Conservation (phyloP, 441 rosid species). For the Melastoma candidum region DNA sequence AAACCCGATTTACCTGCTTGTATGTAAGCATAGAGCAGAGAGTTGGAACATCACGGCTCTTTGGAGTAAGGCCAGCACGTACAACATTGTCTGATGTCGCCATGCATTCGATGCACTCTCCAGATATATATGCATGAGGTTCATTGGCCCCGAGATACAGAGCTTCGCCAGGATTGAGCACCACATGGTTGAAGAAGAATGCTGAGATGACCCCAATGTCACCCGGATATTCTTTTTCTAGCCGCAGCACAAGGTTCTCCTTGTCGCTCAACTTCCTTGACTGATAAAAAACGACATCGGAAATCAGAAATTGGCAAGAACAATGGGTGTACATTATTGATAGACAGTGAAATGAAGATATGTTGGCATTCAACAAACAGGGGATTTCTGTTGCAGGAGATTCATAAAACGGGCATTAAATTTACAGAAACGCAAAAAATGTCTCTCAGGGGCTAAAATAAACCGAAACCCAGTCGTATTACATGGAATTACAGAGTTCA, state of each 20-base stretch:
- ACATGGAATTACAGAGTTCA: no score
- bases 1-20: constrained; percentile 37
- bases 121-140: constrained; percentile 65
- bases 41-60: constrained; percentile 51
- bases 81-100: constrained; percentile 85
- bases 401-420: no score
- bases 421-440: no score
- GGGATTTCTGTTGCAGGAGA: no score
- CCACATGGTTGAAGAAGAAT: constrained; percentile 60
- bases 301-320: not conserved
- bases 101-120: constrained; percentile 80
- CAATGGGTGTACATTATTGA: no score
- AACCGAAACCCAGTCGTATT: no score
- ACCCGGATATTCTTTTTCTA: constrained; percentile 58
- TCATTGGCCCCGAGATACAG: constrained; percentile 68
- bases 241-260: constrained; percentile 50
- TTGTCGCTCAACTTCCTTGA: constrained; percentile 48
- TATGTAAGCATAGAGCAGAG: constrained; percentile 79
- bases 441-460: no score
- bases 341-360: no score
- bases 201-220: constrained; percentile 63
- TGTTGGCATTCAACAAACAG: no score
- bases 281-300: constrained; percentile 20
- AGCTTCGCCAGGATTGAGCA: constrained; percentile 74
- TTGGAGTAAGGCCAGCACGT: constrained; percentile 79